A percentile compares a stretch with the other conserved stretches of the same genome.
Conservation (phyloP, 2,329 filamentous ascomycete genomes). For the Pseudogymnoascus verrucosus region DNA sequence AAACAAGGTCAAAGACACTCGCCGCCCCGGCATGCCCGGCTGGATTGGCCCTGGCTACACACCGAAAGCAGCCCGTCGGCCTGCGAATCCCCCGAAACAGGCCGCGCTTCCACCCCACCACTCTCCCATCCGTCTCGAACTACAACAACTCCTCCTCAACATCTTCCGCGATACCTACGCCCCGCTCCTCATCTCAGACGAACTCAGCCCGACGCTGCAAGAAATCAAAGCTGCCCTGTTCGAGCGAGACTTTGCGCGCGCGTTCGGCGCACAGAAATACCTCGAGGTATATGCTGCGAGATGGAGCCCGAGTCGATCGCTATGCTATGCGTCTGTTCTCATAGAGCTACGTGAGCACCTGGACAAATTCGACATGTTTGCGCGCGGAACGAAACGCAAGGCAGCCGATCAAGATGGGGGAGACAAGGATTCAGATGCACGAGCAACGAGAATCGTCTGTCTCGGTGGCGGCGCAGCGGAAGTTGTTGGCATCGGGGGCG, state of each 20-base stretch:
- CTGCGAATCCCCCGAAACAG: background rate
- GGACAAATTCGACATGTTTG: constrained; percentile 1
- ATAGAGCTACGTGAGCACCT: constrained; percentile 24
- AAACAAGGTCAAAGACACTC: constrained; percentile 7
- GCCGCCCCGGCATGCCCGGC: constrained; percentile 6
- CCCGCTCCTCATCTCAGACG: constrained; percentile 37
- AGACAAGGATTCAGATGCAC: background rate
- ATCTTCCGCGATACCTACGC: constrained; percentile 62
- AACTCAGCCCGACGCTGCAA: constrained; percentile 57
- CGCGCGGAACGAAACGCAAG: background rate
- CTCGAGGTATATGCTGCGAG: constrained; percentile 78
- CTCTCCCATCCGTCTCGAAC: constrained; percentile 34
- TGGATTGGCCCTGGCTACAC: background rate
- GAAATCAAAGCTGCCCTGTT: constrained; percentile 80
- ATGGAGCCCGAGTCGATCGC: constrained; percentile 81
- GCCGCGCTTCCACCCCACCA: background rate
- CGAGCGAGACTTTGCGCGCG: constrained; percentile 71
- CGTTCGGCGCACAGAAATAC: constrained; percentile 65
- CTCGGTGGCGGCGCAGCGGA: constrained; percentile 48
- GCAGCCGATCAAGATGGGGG: constrained; percentile 11
- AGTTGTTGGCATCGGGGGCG: constrained; percentile 54
- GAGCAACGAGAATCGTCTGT: constrained; percentile 15
- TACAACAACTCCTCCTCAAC: constrained; percentile 65
- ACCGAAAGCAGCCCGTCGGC: background rate
- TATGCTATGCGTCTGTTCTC: constrained; percentile 66